Evolutionary conservation across 768 basidiomycete species (phyloP).

Genomic region (Termitomyces heimii): DNA sequence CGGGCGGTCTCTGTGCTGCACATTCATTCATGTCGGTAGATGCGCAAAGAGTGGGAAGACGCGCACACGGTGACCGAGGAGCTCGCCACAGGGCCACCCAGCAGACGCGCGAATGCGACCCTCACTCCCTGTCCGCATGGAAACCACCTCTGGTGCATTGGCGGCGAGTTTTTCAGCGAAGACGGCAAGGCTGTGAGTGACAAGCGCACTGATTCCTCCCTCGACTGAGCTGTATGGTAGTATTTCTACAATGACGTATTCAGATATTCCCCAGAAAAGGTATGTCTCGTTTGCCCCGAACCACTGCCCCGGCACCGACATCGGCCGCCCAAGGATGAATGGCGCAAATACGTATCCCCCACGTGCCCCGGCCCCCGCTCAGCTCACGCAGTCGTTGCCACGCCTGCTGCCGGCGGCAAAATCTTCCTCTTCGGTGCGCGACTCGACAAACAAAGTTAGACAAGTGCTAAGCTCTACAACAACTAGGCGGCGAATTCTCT

Average conservation of each 20-base stretch:
- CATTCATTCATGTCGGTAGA: background rate
- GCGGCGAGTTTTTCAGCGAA: background rate
- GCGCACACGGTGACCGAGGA: background rate
- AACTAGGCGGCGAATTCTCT: constrained; percentile 88
- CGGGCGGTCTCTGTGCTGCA: background rate
- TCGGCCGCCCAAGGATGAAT: constrained; percentile 57
- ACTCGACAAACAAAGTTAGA: background rate
- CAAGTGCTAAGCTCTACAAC: background rate
- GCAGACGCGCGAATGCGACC: background rate
- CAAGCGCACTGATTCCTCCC: too few relatives aligned
- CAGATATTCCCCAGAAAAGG: constrained; percentile 82
- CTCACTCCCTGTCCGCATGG: background rate
- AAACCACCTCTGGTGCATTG: background rate
- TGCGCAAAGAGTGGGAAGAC: background rate
- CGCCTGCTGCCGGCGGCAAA: constrained; percentile 78
- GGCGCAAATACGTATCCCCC: constrained; percentile 79
- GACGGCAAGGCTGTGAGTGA: background rate
- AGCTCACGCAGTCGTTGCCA: constrained; percentile 76
- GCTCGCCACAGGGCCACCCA: background rate
- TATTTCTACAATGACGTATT: constrained; percentile 88
- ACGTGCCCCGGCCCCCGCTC: constrained; percentile 85
- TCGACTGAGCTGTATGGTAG: constrained; percentile 24
- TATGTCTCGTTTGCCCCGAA: constrained; percentile 12
- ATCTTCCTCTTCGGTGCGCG: constrained; percentile 71
- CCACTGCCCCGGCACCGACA: too few relatives aligned